phyloP scores from a whole-genome alignment of 2,329 filamentous ascomycete species.

The Colletotrichum sp. region DNA sequence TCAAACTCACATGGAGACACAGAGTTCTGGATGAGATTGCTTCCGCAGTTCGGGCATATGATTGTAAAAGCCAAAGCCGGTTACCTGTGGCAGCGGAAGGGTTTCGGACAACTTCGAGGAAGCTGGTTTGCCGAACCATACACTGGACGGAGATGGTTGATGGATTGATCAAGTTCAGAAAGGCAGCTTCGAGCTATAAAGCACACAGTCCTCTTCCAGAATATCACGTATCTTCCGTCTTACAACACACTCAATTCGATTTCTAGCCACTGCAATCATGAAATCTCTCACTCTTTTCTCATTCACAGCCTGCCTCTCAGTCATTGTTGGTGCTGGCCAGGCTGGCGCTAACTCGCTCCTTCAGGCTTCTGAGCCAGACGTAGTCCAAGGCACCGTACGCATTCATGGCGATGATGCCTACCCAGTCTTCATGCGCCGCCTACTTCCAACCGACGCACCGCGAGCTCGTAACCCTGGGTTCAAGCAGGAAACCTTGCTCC shows the following conservation, averaged over 20 bases:
- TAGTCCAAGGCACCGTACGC: not conserved
- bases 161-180: rapidly evolving
- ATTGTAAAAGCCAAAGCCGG: rapidly evolving
- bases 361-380: not conserved
- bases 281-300: not conserved
- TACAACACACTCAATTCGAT: not conserved
- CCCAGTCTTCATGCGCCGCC: not conserved
- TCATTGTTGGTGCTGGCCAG: not conserved
- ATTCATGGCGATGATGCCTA: not conserved
- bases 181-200: not conserved
- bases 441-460: not conserved
- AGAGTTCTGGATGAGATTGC: rapidly evolving
- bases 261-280: not conserved
- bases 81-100: rapidly evolving
- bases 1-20: rapidly evolving
- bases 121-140: not conserved
- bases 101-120: not conserved
- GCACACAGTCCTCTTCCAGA: not conserved
- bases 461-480: not conserved
- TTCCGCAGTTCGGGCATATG: not conserved
- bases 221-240: not conserved
- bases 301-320: not conserved
- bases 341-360: not conserved
- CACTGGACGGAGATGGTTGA: rapidly evolving
- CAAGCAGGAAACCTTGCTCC: not conserved